Evolutionary conservation across 352 stramenopile genomes (phyloP), one percentile per base, ranked within the genome.

Genomic region (Globisporangium radiosum): DNA sequence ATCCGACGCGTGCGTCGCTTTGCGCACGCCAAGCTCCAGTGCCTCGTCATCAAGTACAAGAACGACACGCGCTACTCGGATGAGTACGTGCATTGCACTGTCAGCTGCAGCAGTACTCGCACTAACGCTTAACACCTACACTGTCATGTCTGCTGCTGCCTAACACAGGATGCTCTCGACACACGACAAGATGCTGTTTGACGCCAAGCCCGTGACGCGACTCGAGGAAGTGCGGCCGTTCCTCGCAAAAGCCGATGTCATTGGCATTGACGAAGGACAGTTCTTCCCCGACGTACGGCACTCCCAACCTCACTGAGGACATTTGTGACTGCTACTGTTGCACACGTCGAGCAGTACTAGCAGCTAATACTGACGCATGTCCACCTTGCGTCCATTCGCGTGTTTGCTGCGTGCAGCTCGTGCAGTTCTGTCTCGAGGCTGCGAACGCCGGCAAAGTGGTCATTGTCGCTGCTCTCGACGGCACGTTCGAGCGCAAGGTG

Each of bases 211-310:
- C 1, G 78, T 90, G 57, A 73, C 82, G 52, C 71, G 66, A 2
- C 56, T 90, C 8, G 66, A 65, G 2, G 77, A 91, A 59, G 75
- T 88, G 56, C 74, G 76, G 25, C 60, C 76, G 37, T 71, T 71
- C 44, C 70, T 89, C 52, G 57, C 81, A 40, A 72, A 87, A n/a
- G 86, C 75, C 58, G 83, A 94, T 58, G 85, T 94, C 40, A 92
- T 94, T 55, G 83, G 80, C 51, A 90, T 94, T 54, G 85, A 94
- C 54, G 85, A 94, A 66, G 85, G 81, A 54, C 85, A 94, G 66
- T 94, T 94, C 67, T 93, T 92, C 65, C 73, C 78, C 5, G 85
- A 94, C 38, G 78, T 90, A 71, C 51, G 73, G 47, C 10, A 13
- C 37, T 56, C 10, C 0, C 25, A 33, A 33, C 25, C 25, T 33